Base-by-base conservation (phyloP, 108 stramenopile genomes). In the Cyclotella atomus region DNA sequence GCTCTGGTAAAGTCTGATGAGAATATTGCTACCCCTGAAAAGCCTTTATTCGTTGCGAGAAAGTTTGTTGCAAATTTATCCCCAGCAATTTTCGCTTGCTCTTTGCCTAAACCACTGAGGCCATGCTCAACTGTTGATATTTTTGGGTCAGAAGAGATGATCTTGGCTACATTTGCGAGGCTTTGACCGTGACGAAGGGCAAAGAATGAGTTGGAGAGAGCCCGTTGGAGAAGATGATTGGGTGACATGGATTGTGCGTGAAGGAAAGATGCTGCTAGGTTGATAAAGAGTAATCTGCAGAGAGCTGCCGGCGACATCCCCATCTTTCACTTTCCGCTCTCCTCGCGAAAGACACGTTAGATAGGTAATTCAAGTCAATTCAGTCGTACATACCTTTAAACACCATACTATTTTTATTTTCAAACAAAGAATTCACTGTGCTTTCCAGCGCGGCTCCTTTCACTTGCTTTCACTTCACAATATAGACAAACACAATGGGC, bases 101-200 rank as follows among this genome's bases (percentile, higher is more conserved):
- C 75, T 47, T 75, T 77, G 2, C 95, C 95, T 17, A 81, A 24
- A 0, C 76, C 81, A 1, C 89, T 88, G 19, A 96, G 73, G 23
- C 91, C 93, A 52, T 94, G 94, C 35, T 83, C 57, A 0, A 60
- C 52, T 14, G 88, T 85, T 16, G 91, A 89, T 49, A 94, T 78
- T 20, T 72, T 59, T 0, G 92, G 92, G 72, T 84, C 75, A 2
- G 91, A 90, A 1, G 91, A 91, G 55, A 96, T 96, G 6, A 92
- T 70, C 38, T 81, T 72, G 1, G 73, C 84, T 14, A 95, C 93
- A 71, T 96, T 96, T 28, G 96, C 96, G 20, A 88, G 59, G 29
- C 89, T 90, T 71, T 95, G 89, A 8, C 96, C 96, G 75, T 96
- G 96, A 14, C 96, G 91, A 20, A 96, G 79, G 15, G 89, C 92